Evolutionary conservation across 306 rosid species (phyloP), one percentile per base, ranked within the genome.

Genomic region (Gynostemma pentaphyllum): DNA sequence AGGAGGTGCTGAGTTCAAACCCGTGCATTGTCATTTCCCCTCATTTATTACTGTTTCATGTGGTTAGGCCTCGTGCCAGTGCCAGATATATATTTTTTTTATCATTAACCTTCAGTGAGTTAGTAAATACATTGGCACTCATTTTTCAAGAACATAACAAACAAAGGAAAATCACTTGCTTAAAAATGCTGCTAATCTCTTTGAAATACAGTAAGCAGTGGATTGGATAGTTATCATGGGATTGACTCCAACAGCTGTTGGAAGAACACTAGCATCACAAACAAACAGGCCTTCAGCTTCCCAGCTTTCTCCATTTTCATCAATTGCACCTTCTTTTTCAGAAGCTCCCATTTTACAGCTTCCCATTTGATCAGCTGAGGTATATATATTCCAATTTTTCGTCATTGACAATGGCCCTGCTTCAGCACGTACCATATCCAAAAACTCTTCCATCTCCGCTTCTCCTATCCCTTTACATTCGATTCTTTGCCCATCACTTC

Each of bases 221-320:
- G 99, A 84, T 64, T 88, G 83, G 18, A 92, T 76, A 24, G 96
- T 92, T 65, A 92, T 84, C 95, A 92, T 86, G 45, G 98, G 98
- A 82, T 92, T 92, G 36, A 92, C 95, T 16, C 98, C 95, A 53
- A 88, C 48, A 18, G 96, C 98, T 28, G 81, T 84, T 13, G 98
- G 90, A 6, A 92, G 74, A 62, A 86, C 73, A 78, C 98, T 88
- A 0, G 87, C 90, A 82, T 86, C 90, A 50, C 88, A 88, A 1
- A 86, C 87, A 68, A 82, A 88, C 1, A 92, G 66, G 0, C 87
- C 87, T 67, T 81, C 82, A 16, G 96, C 95, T 78, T 92, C 98
- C 94, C 90, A 92, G 63, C 96, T 88, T 76, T 84, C 80, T 24
- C 96, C 95, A 11, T 83, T 83, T 72, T 71, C 84, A 63, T 92